Conservation (phyloP, 345 rosid genomes). For the Salix viminalis region DNA sequence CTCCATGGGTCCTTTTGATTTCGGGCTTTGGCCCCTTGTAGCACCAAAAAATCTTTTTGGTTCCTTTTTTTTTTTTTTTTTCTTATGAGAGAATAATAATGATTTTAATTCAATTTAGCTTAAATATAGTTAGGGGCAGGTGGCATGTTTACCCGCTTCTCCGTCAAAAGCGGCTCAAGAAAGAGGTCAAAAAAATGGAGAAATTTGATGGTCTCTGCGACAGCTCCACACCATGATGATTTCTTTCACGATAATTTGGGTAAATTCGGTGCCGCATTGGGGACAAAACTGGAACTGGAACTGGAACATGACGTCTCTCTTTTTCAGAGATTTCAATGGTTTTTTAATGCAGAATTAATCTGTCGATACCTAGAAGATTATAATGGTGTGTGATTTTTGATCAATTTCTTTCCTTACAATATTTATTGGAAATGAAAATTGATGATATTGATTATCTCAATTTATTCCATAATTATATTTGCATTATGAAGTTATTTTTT, state of each 20-base stretch:
- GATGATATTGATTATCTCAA: too few species aligned
- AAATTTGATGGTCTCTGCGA: slow-evolving; percentile 10
- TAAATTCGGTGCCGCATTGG: background rate
- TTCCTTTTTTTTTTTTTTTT: too few species aligned
- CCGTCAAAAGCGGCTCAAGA: background rate
- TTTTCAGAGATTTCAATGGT: background rate
- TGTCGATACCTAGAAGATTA: background rate
- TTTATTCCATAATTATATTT: too few species aligned
- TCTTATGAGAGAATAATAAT: too few species aligned
- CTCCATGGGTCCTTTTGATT: too few species aligned
- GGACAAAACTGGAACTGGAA: background rate
- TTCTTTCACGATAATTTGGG: background rate
- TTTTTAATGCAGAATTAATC: background rate
- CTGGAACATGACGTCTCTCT: background rate
- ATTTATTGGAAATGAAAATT: too few species aligned
- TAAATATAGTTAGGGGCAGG: too few species aligned
- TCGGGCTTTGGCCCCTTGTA: too few species aligned
- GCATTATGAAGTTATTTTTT: too few species aligned
- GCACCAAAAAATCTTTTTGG: too few species aligned
- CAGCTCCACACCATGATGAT: background rate
- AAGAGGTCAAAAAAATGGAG: slow-evolving; percentile 17
- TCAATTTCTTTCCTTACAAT: background rate
- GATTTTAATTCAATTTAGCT: too few species aligned
- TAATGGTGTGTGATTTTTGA: slow-evolving; percentile 23
- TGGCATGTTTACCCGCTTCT: background rate